Conservation (phyloP, 129 eudicot species). For the Gnaphalium uliginosum region DNA sequence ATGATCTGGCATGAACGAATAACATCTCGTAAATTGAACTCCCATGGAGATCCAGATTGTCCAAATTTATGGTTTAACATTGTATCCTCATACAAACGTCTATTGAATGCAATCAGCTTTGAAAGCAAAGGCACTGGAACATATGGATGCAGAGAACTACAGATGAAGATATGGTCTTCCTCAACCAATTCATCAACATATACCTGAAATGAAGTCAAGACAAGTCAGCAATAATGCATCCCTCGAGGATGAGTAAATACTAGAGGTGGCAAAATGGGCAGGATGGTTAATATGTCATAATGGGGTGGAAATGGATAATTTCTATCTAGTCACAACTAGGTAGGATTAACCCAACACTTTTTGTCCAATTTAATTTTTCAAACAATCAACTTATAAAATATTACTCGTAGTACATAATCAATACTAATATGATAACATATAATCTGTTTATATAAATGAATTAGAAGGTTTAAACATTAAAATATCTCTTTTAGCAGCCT, state of each 20-base stretch:
- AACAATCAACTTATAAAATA: not conserved
- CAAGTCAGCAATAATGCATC: slow-evolving; percentile 3
- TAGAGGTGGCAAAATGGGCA: not conserved
- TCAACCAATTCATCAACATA: slow-evolving; percentile 85
- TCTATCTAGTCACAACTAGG: not conserved
- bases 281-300: not conserved
- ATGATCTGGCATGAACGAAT: slow-evolving; percentile 88
- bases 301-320: not conserved
- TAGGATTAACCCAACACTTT: not conserved
- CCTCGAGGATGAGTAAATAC: not conserved
- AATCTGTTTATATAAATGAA: not conserved
- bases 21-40: slow-evolving; percentile 90
- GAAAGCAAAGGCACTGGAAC: slow-evolving; percentile 47
- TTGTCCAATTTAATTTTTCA: not conserved
- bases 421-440: not conserved
- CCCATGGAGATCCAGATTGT: slow-evolving; percentile 98
- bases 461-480: not conserved
- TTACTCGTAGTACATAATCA: not conserved
- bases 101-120: slow-evolving; percentile 68
- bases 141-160: slow-evolving; percentile 64
- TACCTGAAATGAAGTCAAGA: slow-evolving; percentile 51
- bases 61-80: slow-evolving; percentile 76
- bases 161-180: slow-evolving; percentile 68
- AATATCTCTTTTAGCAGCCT: not conserved
- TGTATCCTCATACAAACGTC: slow-evolving; percentile 68